Evolutionary conservation across 768 basidiomycete genomes (phyloP), one percentile per base, ranked within the genome.

Genomic region (Lactifluus piperatus): DNA sequence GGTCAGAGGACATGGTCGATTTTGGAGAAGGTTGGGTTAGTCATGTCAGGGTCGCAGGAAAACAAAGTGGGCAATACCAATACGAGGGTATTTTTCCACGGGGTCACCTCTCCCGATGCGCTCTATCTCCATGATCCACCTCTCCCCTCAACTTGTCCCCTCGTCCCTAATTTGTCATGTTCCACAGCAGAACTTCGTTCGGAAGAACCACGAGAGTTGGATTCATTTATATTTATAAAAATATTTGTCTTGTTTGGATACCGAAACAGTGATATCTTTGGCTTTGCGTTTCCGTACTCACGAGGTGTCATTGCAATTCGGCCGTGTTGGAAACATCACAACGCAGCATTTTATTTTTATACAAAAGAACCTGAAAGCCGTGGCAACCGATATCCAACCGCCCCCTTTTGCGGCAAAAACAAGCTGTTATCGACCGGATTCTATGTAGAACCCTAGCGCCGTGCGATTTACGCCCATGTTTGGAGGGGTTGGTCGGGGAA

Each of bases 261-360:
- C 41, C n/a, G 43, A 44, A 44, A 44, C 43, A n/a, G 22, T 26
- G 37, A 30, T 27, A 59, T 59, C 58, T 59, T 44, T 59, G 58
- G 39, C 58, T 54, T 54, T 51, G 52, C 26, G 30, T 43, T 5
- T 16, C 1, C 6, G 30, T 2, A 32, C 30, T 43, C 10, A 22
- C 43, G 58, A 59, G 52, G 29, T 41, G 37, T 22, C 45, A 46
- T 47, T 47, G 57, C 45, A 48, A 27, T 24, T 52, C 18, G 34
- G n/a, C n/a, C n/a, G n/a, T n/a, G n/a, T n/a, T n/a, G n/a, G n/a
- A n/a, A n/a, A n/a, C n/a, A n/a, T n/a, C n/a, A n/a, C n/a, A n/a
- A n/a, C n/a, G n/a, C n/a, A n/a, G n/a, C n/a, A n/a, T n/a, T n/a
- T n/a, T n/a, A n/a, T n/a, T n/a, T n/a, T n/a, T n/a, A n/a, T n/a